Percentiles rank a stretch among this genome's conserved stretches.
Evolutionary conservation across 2,329 filamentous ascomycete genomes (phyloP).

Genomic region (Dothidotthia symphoricarpi): DNA sequence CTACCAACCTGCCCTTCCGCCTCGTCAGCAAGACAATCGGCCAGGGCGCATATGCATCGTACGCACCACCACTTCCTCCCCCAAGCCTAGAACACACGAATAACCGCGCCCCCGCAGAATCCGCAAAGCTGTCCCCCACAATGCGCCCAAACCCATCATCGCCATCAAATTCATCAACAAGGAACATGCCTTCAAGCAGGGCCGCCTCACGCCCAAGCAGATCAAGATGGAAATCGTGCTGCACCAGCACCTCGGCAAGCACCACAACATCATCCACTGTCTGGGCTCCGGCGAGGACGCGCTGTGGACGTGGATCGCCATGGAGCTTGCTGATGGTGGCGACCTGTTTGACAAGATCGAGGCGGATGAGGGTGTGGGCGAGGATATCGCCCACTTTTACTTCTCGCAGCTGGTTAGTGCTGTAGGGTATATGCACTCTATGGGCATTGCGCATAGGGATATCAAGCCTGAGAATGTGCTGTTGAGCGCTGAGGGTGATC

Average conservation of each 20-base stretch:
- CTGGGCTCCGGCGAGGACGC: conserved; percentile 82
- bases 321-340: conserved; percentile 93
- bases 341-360: conserved; percentile 99
- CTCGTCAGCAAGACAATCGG: conserved; percentile 96
- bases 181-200: conserved; percentile 84
- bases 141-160: conserved; percentile 72
- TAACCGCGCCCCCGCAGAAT: conserved; percentile 53
- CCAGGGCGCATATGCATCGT: conserved; percentile 96
- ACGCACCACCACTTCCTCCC: conserved; percentile 42
- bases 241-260: conserved; percentile 82
- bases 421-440: conserved; percentile 92
- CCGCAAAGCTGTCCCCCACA: conserved; percentile 82
- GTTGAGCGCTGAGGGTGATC: conserved; percentile 74
- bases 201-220: conserved; percentile 84
- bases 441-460: conserved; percentile 84
- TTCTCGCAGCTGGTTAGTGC: conserved; percentile 89
- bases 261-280: conserved; percentile 92
- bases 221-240: conserved; percentile 88
- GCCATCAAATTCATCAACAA: conserved; percentile 99
- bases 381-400: conserved; percentile 95
- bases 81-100: neutral
- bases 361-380: conserved; percentile 88
- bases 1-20: conserved; percentile 81
- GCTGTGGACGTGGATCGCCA: conserved; percentile 94
- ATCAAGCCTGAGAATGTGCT: conserved; percentile 87